Evolutionary conservation across 768 basidiomycete genomes (phyloP), one percentile per base, ranked within the genome.

Genomic region (Boletus vermiculosoides): DNA sequence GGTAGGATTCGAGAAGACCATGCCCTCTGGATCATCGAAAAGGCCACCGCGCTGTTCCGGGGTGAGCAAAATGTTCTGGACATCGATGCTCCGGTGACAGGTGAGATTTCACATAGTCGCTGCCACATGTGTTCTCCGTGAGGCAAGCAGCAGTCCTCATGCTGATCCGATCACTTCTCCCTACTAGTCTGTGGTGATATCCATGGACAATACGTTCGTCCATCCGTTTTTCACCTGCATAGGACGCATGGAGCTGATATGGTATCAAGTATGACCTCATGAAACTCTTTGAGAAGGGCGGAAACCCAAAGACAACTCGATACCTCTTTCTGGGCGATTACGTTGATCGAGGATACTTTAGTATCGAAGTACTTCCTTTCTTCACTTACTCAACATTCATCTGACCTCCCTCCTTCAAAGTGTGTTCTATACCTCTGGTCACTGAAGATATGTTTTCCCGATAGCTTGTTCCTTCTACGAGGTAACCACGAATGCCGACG

Each of bases 211-310:
- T 66, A 65, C 40, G 63, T 64, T 55, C 59, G 70, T 77, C 18
- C 28, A 33, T 58, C 20, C n/a, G 15, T 46, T 37, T 45, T 33
- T 6, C 22, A 4, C 45, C 20, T 55, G 34, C 47, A 30, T 50
- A 37, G n/a, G 23, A 34, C 28, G 15, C 39, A 44, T 52, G 12
- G 40, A 49, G 28, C 57, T 67, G 39, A 65, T 54, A 22, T 28
- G 37, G 39, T 57, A 50, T 65, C 23, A 59, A 88, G 86, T 89
- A 84, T 64, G 87, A 89, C 70, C 73, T 89, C 54, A 89, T 89
- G 87, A 89, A 89, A 69, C 79, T 89, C 28, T 88, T 89, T 65
- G 87, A 89, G 68, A 84, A 88, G 23, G 87, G 87, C 22, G 87
- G 87, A 4, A 88, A 83, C 72, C 87, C 87, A 2, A 86, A 84